Conservation (phyloP, 768 basidiomycete species). For the Chiua virens region DNA sequence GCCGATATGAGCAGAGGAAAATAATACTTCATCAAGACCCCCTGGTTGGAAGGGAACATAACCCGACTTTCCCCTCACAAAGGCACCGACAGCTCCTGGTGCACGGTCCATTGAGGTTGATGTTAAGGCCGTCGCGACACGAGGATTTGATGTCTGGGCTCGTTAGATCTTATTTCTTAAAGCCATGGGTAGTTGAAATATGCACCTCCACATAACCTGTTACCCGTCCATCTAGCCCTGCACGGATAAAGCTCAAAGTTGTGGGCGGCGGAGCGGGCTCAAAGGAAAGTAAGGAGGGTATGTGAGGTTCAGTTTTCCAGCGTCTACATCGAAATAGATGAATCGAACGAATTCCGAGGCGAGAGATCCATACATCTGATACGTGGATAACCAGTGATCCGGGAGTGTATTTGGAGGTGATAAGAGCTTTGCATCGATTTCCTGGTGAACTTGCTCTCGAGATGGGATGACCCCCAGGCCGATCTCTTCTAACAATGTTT, state of each 20-base stretch:
- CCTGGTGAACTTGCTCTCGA: conserved; percentile 55
- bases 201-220: conserved; percentile 80
- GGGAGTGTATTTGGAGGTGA: conserved; percentile 67
- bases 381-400: conserved; percentile 70
- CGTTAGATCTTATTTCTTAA: conserved; percentile 5
- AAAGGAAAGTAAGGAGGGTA: conserved; percentile 62
- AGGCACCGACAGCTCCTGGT: conserved; percentile 74
- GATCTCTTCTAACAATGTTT: conserved; percentile 50
- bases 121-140: conserved; percentile 66
- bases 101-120: conserved; percentile 86
- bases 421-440: conserved; percentile 76
- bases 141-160: conserved; percentile 53
- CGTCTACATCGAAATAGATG: conserved; percentile 45
- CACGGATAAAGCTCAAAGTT: conserved; percentile 66
- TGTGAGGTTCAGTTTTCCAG: conserved; percentile 63
- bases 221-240: conserved; percentile 78
- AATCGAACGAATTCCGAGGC: conserved; percentile 9
- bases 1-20: conserved; percentile 28
- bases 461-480: conserved; percentile 59
- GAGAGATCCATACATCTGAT: conserved; percentile 69
- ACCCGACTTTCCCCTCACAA: conserved; percentile 92
- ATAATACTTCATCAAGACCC: conserved; percentile 71
- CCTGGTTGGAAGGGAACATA: conserved; percentile 95
- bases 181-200: conserved; percentile 6
- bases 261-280: conserved; percentile 77